Base-by-base conservation (phyloP, 2,329 filamentous ascomycete species). In the Bipolaris sorokiniana region DNA sequence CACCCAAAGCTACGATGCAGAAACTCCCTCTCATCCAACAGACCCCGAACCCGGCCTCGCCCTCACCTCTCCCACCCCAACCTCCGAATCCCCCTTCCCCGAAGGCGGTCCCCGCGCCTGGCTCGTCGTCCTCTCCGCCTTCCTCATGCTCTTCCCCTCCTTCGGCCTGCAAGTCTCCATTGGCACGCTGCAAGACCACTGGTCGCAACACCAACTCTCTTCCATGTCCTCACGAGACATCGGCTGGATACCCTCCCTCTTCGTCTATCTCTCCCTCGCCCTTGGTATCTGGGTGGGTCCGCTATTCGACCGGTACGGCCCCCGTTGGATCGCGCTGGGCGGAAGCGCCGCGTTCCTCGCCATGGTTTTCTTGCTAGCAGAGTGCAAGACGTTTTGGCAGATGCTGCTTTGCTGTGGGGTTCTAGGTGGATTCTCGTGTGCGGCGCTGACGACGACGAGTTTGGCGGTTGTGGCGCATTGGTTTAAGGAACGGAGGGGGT, bases 171-270 rank as follows among this genome's bases (percentile, higher is more conserved):
- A 76, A 69, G 79, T 79, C 51, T 74, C 72, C 0, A 86, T 59
- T 83, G 91, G 89, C 18, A 89, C 89, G 1, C 90, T 95, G 71
- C 90, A 96, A 77, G 87, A 91, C 1, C 95, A 96, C 74, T 82
- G 95, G 58, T 81, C 85, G 22, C 84, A 79, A 13, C 81, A 96
- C 71, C 91, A 96, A 71, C 83, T 97, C 5, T 80, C 81, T 7
- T 75, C 80, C 31, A 87, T 91, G 72, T 84, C 66, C 9, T 64
- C 70, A 77, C 61, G 86, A 86, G 63, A 87, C 9, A 86, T 94
- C 18, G 91, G 91, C n/a, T 97, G 92, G 92, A 90, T 97, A 49
- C 93, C 95, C 60, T 90, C 90, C 42, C 79, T 96, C n/a, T 95
- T 92, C 69, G 86, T 90, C 2, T 95, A 95, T 67, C 79, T 96